These are phyloP conservation scores for Batrachochytrium dendrobatidis DNA, from an alignment of 371 early-diverging fungal genomes.

Conservation along the genomic window DNA sequence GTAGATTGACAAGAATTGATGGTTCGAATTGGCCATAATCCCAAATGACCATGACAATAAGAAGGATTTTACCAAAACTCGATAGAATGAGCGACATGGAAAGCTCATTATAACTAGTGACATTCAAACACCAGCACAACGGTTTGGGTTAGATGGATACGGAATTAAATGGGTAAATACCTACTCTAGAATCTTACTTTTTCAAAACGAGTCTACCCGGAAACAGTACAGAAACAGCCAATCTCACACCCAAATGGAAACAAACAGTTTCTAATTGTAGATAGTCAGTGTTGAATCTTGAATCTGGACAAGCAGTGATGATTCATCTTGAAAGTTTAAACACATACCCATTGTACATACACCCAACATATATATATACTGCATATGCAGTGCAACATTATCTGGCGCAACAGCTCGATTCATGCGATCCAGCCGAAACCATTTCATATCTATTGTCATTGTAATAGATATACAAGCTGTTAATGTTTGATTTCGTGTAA, in stretches of 20 bases:
- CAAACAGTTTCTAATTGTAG: constrained; percentile 2
- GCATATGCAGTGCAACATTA: constrained; percentile 41
- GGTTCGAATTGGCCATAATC: constrained; percentile 79
- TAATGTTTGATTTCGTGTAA: not conserved
- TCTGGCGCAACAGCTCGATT: constrained; percentile 24
- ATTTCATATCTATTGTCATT: constrained; percentile 66
- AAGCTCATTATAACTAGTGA: constrained; percentile 18
- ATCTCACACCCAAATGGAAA: not conserved
- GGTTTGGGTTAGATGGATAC: too few species aligned
- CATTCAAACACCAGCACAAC: too few species aligned
- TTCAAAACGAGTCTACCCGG: not conserved
- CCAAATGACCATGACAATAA: constrained; percentile 91
- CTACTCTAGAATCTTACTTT: too few species aligned
- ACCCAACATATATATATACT: constrained; percentile 72
- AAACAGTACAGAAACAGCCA: not conserved
- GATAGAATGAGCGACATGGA: constrained; percentile 61
- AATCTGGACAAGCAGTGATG: not conserved
- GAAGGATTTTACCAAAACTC: constrained; percentile 81
- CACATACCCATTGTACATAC: constrained; percentile 61
- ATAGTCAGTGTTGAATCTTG: not conserved
- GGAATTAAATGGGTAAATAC: too few species aligned
- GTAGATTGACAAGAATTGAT: constrained; percentile 67
- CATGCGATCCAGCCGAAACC: constrained; percentile 69
- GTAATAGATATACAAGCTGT: not conserved
- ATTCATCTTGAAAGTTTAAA: not conserved